Percentiles rank a stretch among this genome's conserved stretches.
Evolutionary conservation across 495 filamentous ascomycete genomes (phyloP).

Genomic region (Aspergillus panamensis): DNA sequence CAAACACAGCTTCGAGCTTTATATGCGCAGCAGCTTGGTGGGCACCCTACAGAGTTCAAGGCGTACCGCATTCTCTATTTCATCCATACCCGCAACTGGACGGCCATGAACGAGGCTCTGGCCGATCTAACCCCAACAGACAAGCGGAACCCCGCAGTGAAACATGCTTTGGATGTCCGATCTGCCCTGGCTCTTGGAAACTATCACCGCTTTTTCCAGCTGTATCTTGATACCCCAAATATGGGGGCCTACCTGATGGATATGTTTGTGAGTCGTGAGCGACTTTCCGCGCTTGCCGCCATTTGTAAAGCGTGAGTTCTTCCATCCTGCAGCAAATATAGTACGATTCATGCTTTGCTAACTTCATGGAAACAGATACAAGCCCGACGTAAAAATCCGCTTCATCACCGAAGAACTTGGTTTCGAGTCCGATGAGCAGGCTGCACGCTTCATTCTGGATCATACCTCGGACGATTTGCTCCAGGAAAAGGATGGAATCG

Average conservation of each 20-base stretch:
- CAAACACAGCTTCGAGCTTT: constrained; percentile 93
- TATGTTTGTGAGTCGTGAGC: constrained; percentile 94
- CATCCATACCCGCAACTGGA: constrained; percentile 97
- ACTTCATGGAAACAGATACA: constrained; percentile 66
- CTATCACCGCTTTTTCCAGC: constrained; percentile 93
- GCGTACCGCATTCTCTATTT: constrained; percentile 99
- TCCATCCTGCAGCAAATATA: background rate
- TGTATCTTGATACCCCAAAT: constrained; percentile 90
- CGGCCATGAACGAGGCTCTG: constrained; percentile 94
- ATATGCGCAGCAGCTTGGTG: constrained; percentile 80
- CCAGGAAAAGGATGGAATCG: constrained; percentile 67
- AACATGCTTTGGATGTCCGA: constrained; percentile 87
- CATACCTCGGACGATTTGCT: constrained; percentile 71
- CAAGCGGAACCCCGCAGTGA: constrained; percentile 76
- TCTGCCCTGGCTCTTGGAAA: constrained; percentile 91
- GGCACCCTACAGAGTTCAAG: constrained; percentile 93
- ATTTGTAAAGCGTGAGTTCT: constrained; percentile 92
- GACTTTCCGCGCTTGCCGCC: constrained; percentile 79
- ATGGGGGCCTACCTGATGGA: constrained; percentile 99
- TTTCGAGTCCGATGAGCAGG: constrained; percentile 89
- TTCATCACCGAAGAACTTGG: constrained; percentile 95
- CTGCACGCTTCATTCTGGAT: constrained; percentile 81
- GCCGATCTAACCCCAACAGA: constrained; percentile 97
- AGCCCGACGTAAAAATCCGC: constrained; percentile 78
- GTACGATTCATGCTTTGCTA: background rate